These are phyloP conservation scores for Fraxinus cuspidata DNA, from an alignment of 257 asterid species.

Conservation along the genomic window DNA sequence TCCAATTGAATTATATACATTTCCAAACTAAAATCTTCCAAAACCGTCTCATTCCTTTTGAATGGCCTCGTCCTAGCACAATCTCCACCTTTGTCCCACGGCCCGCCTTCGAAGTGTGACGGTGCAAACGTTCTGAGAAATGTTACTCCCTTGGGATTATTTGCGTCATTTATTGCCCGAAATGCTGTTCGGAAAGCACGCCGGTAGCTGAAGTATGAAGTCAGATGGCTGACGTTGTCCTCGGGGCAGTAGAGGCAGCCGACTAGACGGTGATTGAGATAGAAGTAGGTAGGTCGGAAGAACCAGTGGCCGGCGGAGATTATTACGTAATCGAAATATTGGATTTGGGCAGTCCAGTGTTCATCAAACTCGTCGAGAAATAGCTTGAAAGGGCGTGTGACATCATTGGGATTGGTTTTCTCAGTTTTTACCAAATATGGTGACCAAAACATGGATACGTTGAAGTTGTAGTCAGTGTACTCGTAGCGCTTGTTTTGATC, in stretches of 20 bases:
- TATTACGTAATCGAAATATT: slow-evolving; percentile 43
- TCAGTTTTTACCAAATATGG: slow-evolving; percentile 49
- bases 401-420: slow-evolving; percentile 40
- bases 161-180: slow-evolving; percentile 28
- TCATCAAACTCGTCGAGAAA: slow-evolving; percentile 57
- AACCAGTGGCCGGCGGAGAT: slow-evolving; percentile 70
- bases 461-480: slow-evolving; percentile 53
- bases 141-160: slow-evolving; percentile 29
- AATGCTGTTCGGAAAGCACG: slow-evolving; percentile 48
- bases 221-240: slow-evolving; percentile 37
- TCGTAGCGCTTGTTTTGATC: slow-evolving; percentile 41
- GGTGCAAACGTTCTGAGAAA: slow-evolving; percentile 50
- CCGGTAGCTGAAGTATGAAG: slow-evolving; percentile 42
- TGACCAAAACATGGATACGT: slow-evolving; percentile 51
- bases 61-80: slow-evolving; percentile 50
- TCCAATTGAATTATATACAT: slow-evolving; percentile 47
- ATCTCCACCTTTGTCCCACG: slow-evolving; percentile 62
- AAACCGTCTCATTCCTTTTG: slow-evolving; percentile 38
- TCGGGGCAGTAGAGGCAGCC: slow-evolving; percentile 64
- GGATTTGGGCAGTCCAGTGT: slow-evolving; percentile 39
- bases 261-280: slow-evolving; percentile 40
- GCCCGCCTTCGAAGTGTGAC: slow-evolving; percentile 53
- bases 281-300: slow-evolving; percentile 54
- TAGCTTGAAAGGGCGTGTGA: slow-evolving; percentile 40
- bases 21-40: slow-evolving; percentile 34